Evolutionary conservation across 108 stramenopile species (phyloP), one percentile per base, ranked within the genome.

Genomic region (Cylindrotheca fusiformis): DNA sequence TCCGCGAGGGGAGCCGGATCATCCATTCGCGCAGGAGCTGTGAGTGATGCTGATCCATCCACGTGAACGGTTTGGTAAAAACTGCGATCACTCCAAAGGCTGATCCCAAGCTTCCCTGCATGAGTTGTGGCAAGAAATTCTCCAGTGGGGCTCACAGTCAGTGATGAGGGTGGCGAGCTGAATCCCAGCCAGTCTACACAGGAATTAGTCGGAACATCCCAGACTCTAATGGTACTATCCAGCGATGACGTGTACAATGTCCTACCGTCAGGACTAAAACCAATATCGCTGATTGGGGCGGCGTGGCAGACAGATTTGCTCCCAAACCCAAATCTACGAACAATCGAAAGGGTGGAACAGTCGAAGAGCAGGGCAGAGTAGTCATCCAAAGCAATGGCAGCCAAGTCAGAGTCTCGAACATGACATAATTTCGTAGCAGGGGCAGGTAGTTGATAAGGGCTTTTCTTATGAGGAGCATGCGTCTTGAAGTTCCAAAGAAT

Each of bases 151-250:
- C 93, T 90, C 21, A 96, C 66, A 1, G 91, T 80, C 46, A 99
- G 55, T 19, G 93, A 82, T 5, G 95, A 93, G 19, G 93, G 87
- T 10, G 88, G 76, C 23, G 85, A 79, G 23, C 77, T 57, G 75
- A 99, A 99, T 28, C 64, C 47, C 69, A 99, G 63, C 97, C 98
- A 97, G 58, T 97, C 96, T 36, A 97, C 83, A 65, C 95, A 97
- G 2, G 81, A 58, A 18, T 90, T 91, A 18, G 98, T 96, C 18
- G 98, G 95, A 19, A 99, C 81, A 74, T 99, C 98, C 87, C 88
- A 97, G 17, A 96, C 93, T 25, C 96, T 88, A 30, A 97, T 70
- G 3, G 95, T 85, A 14, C 85, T 76, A 56, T 96, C 96, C 58
- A 91, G 61, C 18, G 90, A 88, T 47, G 94, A 72, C 2, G 90